Evolutionary conservation across 2,329 filamentous ascomycete genomes (phyloP).

Genomic region (Talaromyces sp.): DNA sequence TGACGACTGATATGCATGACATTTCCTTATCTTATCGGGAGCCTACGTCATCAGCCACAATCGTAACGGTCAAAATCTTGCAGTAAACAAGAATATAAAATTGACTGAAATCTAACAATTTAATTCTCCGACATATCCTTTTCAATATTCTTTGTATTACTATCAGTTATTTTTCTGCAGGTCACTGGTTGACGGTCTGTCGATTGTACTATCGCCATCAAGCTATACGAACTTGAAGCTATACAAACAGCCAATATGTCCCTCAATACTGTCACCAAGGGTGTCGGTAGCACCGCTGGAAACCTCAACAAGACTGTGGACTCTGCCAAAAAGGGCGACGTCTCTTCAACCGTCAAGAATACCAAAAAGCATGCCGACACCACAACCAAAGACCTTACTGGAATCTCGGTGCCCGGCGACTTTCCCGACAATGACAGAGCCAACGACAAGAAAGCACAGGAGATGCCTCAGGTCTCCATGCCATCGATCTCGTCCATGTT

Average conservation of each 20-base stretch:
- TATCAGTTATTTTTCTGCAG: not conserved
- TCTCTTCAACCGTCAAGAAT: conserved; percentile 19
- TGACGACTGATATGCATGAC: not conserved
- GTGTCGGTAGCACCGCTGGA: conserved; percentile 23
- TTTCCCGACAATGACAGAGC: conserved; percentile 23
- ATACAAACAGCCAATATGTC: conserved; percentile 21
- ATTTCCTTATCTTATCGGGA: not conserved
- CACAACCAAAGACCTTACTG: conserved; percentile 22
- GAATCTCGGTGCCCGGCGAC: conserved; percentile 26
- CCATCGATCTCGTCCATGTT: conserved; percentile 20
- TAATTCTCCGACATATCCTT: not conserved
- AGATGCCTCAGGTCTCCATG: conserved; percentile 22
- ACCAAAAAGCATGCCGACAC: conserved; percentile 20
- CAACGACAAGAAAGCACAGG: conserved; percentile 19
- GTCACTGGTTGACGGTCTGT: not conserved
- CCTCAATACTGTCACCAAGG: conserved; percentile 25
- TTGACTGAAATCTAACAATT: not conserved
- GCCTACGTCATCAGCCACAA: not conserved
- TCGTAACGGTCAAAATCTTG: not conserved
- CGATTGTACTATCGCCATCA: not conserved
- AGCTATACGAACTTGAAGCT: not conserved
- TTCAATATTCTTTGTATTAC: not conserved
- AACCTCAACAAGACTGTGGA: conserved; percentile 19
- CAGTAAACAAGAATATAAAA: not conserved
- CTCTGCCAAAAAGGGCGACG: conserved; percentile 19